Percentiles rank a stretch among this genome's conserved stretches.
Evolutionary conservation across 106 monocot species (phyloP).

Genomic region (Allium sativum): DNA sequence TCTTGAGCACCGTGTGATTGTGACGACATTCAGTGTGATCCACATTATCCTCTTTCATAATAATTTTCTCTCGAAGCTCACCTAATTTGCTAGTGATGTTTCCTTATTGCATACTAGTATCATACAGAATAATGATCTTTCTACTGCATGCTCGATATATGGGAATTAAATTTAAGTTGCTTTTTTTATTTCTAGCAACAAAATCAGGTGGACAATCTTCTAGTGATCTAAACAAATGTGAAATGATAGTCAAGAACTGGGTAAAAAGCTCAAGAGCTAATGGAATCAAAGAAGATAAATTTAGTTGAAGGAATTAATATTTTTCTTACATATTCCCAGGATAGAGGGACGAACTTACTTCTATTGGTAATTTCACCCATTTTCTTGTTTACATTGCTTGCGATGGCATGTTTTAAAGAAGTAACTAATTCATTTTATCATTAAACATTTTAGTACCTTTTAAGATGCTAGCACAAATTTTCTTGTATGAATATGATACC

Average conservation of each 20-base stretch:
- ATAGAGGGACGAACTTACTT: slow-evolving; percentile 94
- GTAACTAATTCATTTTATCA: slow-evolving; percentile 3
- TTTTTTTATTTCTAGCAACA: slow-evolving; percentile 8
- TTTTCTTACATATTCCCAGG: slow-evolving; percentile 90
- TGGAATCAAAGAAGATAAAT: slow-evolving; percentile 32
- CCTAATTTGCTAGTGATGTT: not conserved
- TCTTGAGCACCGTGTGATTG: not conserved
- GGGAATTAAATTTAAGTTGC: not conserved
- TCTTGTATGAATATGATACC: too few relatives aligned
- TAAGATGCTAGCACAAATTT: too few relatives aligned
- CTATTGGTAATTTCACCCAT: slow-evolving; percentile 45
- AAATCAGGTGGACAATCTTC: slow-evolving; percentile 11
- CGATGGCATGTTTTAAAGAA: not conserved
- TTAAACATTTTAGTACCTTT: not conserved
- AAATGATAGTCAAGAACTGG: slow-evolving; percentile 63
- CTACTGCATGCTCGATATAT: not conserved
- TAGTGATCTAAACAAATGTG: slow-evolving; percentile 40
- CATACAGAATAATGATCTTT: not conserved
- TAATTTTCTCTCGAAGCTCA: not conserved
- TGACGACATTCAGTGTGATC: not conserved
- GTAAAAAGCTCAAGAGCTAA: slow-evolving; percentile 29
- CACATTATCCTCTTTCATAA: not conserved
- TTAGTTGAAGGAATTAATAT: slow-evolving; percentile 71
- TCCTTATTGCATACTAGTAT: not conserved
- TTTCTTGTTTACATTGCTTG: slow-evolving; percentile 2